Evolutionary conservation across 179 eudicot species (phyloP), one percentile per base, ranked within the genome.

Genomic region (Amaranthus tricolor): DNA sequence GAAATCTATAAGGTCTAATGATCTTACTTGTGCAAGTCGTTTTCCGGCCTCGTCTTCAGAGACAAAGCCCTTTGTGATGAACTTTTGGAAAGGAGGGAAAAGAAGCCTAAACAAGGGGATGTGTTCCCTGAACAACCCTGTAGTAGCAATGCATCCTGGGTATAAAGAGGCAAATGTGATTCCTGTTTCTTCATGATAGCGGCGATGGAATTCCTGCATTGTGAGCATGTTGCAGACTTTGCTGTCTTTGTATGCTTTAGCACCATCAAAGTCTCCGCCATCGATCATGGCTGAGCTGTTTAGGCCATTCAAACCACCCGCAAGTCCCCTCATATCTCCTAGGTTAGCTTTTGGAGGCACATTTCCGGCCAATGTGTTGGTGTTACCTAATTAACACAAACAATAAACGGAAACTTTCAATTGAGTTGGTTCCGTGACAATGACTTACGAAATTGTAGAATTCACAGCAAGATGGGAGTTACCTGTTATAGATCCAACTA

Each of bases 161-260:
- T 91, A 91, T 59, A 91, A 85, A 11, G 97, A 91, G 2, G 94
- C 85, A 53, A 91, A 91, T 7, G 86, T 82, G 75, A 91, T 82
- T 12, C 92, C 92, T 0, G 89, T 87, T 13, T 90, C 97, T 62
- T 91, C 92, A 44, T 91, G 91, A 80, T 66, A 91, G 0, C 94
- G 85, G 7, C 84, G 74, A 62, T 91, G 94, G 81, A 90, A 88
- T 62, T 91, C 92, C 76, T 91, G 97, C 94, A 91, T 88, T 5
- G 91, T 88, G 0, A 91, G 91, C 97, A 91, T 91, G 83, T 91
- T 91, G 81, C 97, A 91, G 6, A 91, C 97, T 84, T 91, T 91
- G 74, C 92, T 90, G 79, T 91, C 97, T 74, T 91, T 91, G 80
- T 90, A 91, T 49, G 97, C 97, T 72, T 91, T 91, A 21, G 97